These are phyloP conservation scores for Gonapodya sp. DNA, from an alignment of 192 early-diverging fungal genomes.

Conservation along the genomic window DNA sequence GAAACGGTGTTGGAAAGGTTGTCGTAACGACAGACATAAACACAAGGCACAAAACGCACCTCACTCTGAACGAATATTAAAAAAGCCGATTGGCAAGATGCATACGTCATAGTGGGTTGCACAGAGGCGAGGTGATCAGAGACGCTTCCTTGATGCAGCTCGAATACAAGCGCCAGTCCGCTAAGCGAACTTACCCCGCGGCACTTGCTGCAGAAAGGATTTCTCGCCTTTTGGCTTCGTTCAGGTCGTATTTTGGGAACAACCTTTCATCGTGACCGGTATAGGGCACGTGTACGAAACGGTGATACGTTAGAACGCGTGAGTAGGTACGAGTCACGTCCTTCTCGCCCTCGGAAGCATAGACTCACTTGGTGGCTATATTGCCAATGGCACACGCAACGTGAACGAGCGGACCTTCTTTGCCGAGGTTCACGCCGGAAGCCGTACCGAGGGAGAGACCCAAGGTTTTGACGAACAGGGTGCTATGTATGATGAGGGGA, in stretches of 20 bases:
- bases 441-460: slow-evolving; percentile 79
- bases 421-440: slow-evolving; percentile 83
- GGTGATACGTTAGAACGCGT: not conserved
- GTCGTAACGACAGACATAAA: too few species aligned
- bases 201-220: slow-evolving; percentile 81
- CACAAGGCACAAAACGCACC: too few species aligned
- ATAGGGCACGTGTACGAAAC: not conserved
- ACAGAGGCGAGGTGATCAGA: too few species aligned
- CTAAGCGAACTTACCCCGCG: slow-evolving; percentile 93
- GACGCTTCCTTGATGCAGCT: too few species aligned
- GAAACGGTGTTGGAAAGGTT: not conserved
- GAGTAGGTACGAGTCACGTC: not conserved
- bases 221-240: slow-evolving; percentile 60
- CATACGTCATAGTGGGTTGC: too few species aligned
- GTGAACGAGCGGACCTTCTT: slow-evolving; percentile 94
- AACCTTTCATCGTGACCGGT: too few species aligned
- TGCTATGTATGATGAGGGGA: slow-evolving; percentile 31
- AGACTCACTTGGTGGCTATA: slow-evolving; percentile 42
- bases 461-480: slow-evolving; percentile 82
- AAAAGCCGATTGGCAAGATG: too few species aligned
- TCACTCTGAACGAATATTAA: too few species aligned
- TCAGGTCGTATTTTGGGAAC: not conserved
- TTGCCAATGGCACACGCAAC: slow-evolving; percentile 90
- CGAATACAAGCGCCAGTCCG: too few species aligned
- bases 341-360: not conserved